These are phyloP conservation scores for Mucor piriformis DNA, from an alignment of 371 early-diverging fungal species.

Conservation along the genomic window DNA sequence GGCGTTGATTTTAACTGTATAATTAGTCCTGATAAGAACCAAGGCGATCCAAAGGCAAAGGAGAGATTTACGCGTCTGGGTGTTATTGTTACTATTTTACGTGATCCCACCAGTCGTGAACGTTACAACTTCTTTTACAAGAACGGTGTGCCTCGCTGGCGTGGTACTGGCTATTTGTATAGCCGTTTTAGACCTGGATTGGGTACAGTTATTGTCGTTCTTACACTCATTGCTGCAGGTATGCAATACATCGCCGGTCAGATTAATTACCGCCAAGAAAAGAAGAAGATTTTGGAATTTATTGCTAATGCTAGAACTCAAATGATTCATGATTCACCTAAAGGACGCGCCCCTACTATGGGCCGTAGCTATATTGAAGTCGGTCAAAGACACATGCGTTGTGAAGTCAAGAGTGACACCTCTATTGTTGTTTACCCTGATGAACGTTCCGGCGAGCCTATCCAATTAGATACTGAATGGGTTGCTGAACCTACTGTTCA, in stretches of 20 bases:
- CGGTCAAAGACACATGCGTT: conserved; percentile 37
- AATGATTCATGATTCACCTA: conserved; percentile 41
- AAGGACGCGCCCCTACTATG: conserved; percentile 44
- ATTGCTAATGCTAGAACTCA: conserved; percentile 41
- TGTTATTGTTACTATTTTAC: conserved; percentile 69
- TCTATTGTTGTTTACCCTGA: conserved; percentile 45
- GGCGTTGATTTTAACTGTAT: not conserved
- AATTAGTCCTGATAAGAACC: conserved; percentile 78
- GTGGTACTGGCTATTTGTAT: conserved; percentile 84
- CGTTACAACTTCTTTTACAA: conserved; percentile 85
- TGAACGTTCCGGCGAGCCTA: conserved; percentile 30
- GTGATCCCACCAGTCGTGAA: conserved; percentile 67
- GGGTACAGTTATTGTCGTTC: conserved; percentile 58
- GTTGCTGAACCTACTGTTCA: conserved; percentile 29
- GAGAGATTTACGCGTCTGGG: conserved; percentile 71
- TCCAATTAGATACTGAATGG: conserved; percentile 46
- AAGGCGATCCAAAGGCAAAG: conserved; percentile 50
- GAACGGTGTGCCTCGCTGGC: conserved; percentile 89
- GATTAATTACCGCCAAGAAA: conserved; percentile 68
- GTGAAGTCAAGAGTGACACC: conserved; percentile 48
- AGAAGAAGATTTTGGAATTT: conserved; percentile 53
- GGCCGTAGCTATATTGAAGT: conserved; percentile 47
- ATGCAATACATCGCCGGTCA: conserved; percentile 71
- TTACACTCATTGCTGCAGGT: conserved; percentile 55
- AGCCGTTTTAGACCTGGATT: conserved; percentile 81